Conservation (phyloP, 176 grass and related monocot genomes). For the Avena sativa region DNA sequence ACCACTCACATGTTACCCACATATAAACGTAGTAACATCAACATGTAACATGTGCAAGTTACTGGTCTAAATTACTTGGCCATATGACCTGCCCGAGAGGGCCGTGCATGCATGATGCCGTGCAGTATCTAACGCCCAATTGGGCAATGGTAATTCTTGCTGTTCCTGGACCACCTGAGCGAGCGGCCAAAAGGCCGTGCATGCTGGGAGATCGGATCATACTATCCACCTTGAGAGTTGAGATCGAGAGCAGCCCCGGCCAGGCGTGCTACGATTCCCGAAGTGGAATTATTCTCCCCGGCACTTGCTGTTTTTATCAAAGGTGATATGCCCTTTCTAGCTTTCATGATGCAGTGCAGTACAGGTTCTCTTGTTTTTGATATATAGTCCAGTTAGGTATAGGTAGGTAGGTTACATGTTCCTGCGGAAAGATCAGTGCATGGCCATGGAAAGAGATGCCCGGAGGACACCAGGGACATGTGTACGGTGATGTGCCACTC, state of each 20-base stretch:
- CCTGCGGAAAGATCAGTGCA: not conserved
- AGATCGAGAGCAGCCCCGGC: not conserved
- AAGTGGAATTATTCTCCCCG: slow-evolving; percentile 41
- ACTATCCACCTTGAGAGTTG: slow-evolving; percentile 31
- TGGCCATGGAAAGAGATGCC: not conserved
- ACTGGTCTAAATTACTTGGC: no score
- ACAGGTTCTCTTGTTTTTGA: not conserved
- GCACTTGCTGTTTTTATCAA: slow-evolving; percentile 41
- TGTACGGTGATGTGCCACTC: not conserved
- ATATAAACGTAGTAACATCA: no score
- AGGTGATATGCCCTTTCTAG: slow-evolving; percentile 28
- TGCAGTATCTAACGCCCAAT: not conserved
- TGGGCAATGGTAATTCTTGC: not conserved
- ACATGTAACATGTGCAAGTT: no score
- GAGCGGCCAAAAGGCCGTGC: slow-evolving; percentile 19
- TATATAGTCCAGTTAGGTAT: slow-evolving; percentile 15
- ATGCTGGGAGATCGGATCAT: slow-evolving; percentile 30
- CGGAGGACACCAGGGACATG: not conserved
- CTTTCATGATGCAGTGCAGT: slow-evolving; percentile 30
- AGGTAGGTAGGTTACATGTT: not conserved
- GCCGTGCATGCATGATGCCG: not conserved
- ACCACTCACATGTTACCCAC: no score
- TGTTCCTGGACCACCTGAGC: slow-evolving; percentile 20
- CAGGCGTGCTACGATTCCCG: slow-evolving; percentile 27
- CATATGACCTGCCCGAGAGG: no score